Evolutionary conservation across 2,329 filamentous ascomycete species (phyloP), one percentile per base, ranked within the genome.

Genomic region (Cordyceps farinosa): DNA sequence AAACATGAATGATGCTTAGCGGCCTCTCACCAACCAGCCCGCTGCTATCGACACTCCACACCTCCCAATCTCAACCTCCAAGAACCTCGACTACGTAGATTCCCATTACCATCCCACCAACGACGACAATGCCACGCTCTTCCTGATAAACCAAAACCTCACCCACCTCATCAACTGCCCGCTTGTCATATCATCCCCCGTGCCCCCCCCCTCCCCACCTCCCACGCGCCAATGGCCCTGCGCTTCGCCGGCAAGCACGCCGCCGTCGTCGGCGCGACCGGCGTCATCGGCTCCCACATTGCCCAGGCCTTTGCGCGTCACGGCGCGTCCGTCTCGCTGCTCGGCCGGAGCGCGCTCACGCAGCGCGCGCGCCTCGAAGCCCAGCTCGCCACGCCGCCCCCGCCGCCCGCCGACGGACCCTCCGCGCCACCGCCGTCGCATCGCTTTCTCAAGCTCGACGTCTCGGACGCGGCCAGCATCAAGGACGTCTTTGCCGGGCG

Each of bases 281-380:
- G 88, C 27, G 86, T 87, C 60, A 91, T 92, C 68, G 90, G 90
- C 51, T 78, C 81, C 48, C 84, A 85, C 58, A 89, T 92, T 61
- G 89, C 89, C 10, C 74, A 78, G 44, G 80, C 83, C n/a, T 90
- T 92, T 70, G 84, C 89, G 27, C 70, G 72, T 59, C 81, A 87
- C 64, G 89, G 87, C 38, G 87, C 83, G 45, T 74, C 76, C 32
- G 82, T 84, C 66, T 82, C 87, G 17, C 79, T 92, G 10, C 79
- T 90, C 27, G 87, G 86, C 51, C 83, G 88, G 65, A 80, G 81
- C 54, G 72, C 76, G 45, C 67, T 77, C 22, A 75, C 78, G n/a
- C 78, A 86, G 30, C 68, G 74, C 30, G 78, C 81, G 11, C 70
- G 75, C 29, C 69, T 76, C 17, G 74, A 76, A 59, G 66, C 71